phyloP scores from a whole-genome alignment of 2,329 filamentous ascomycete species.

The Diaporthe amygdali region DNA sequence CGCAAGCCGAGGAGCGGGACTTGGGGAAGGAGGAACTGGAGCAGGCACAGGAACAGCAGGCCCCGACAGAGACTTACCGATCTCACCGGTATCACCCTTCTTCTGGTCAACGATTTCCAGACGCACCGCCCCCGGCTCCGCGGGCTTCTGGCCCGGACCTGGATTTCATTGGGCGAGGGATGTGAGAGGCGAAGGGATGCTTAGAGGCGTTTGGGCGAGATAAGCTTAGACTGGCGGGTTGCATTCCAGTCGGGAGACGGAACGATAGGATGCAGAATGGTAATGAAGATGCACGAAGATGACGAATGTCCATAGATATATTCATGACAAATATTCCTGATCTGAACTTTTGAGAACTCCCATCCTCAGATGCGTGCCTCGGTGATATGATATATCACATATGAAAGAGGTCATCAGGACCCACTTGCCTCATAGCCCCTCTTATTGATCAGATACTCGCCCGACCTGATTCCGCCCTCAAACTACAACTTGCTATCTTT shows the following conservation, averaged over 20 bases:
- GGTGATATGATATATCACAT: neutral
- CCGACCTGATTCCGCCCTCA: neutral
- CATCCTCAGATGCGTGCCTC: neutral
- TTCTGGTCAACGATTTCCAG: constrained; percentile 19
- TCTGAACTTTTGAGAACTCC: neutral
- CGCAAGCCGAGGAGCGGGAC: neutral
- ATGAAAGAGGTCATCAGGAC: neutral
- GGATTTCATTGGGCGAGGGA: constrained; percentile 23
- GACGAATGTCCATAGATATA: neutral
- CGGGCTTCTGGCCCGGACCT: neutral
- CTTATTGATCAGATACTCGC: neutral
- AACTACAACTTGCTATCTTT: constrained; percentile 1
- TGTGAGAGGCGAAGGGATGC: neutral
- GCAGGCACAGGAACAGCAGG: constrained; percentile 20
- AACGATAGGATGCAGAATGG: neutral
- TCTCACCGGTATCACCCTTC: constrained; percentile 22
- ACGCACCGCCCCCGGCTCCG: constrained; percentile 3
- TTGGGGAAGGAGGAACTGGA: constrained; percentile 16
- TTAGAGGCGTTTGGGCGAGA: neutral
- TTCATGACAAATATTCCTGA: neutral
- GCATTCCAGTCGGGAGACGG: neutral
- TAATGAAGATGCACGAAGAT: neutral
- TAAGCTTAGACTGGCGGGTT: neutral
- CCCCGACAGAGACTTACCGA: neutral
- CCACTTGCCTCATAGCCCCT: neutral